phyloP scores from a whole-genome alignment of 139 green algal genomes.

The Astrephomene gubernaculifera region DNA sequence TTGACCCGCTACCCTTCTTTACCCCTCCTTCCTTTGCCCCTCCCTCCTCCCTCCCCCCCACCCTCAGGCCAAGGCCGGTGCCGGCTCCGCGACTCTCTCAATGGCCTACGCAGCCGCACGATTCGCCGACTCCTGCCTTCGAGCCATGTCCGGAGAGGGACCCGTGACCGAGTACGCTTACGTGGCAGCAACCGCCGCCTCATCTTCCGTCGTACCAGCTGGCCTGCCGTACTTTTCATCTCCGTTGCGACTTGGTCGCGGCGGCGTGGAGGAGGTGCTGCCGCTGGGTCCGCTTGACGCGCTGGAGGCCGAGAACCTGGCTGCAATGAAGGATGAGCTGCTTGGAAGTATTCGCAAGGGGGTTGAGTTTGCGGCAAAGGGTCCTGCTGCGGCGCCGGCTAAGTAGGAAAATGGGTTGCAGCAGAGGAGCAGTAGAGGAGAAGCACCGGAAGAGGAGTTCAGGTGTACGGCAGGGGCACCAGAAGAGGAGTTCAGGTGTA shows the following conservation, averaged over 20 bases:
- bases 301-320: conserved; percentile 71
- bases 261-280: conserved; percentile 85
- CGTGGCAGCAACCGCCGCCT: too few relatives aligned
- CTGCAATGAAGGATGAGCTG: conserved; percentile 83
- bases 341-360: conserved; percentile 87
- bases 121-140: conserved; percentile 82
- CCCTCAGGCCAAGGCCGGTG: conserved; percentile 55
- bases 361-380: conserved; percentile 78
- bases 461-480: too few relatives aligned
- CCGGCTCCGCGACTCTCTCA: conserved; percentile 93
- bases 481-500: too few relatives aligned
- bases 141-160: conserved; percentile 76
- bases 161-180: conserved; percentile 85
- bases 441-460: too few relatives aligned
- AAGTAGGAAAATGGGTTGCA: too few relatives aligned
- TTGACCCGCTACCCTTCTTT: too few relatives aligned
- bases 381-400: neutral
- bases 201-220: conserved; percentile 47
- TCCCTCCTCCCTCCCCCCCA: neutral
- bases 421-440: too few relatives aligned
- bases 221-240: conserved; percentile 59
- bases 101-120: conserved; percentile 94
- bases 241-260: conserved; percentile 75
- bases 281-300: conserved; percentile 81
- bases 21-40: neutral